Evolutionary conservation across 177 flowering plant species (phyloP), one percentile per base, ranked within the genome.

Genomic region (Vitis hybrid): DNA sequence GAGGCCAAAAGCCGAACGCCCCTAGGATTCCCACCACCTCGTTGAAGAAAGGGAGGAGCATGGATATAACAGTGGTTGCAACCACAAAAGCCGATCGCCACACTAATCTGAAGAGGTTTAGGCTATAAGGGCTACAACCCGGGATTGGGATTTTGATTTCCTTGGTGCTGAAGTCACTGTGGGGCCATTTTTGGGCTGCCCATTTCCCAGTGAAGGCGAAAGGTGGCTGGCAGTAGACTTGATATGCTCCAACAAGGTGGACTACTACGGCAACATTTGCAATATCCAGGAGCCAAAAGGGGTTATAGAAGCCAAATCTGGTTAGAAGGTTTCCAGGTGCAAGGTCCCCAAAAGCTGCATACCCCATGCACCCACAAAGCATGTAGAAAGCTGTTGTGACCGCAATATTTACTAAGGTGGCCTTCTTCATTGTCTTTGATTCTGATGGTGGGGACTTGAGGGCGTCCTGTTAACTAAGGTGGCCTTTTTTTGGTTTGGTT

Each of bases 1-100:
- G 57, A 2, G 86, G 86, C 88, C 88, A 85, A 65, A 85, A 85
- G 34, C 83, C 81, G 1, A 85, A 19, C 1, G 88, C 85, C 29
- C 88, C 88, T 0, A 83, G 77, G 22, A 85, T 59, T 8, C 86
- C 86, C 2, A 83, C 83, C 0, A 83, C 74, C n/a, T 83, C 86
- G 58, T 81, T 85, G 74, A 85, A 85, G 79, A 85, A 85, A 0
- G 88, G 86, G 7, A 83, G 77, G 51, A 83, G 62, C 88, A 85
- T 82, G 0, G 85, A 66, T 20, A 85, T 80, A 13, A 83, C 31
- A 0, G 86, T 83, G 53, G 85, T 83, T 2, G 29, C 0, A 13
- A 82, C 52, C 10, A 83, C 88, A 61, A 85, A 85, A 3, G 29
- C 26, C 0, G 80, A 68, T 26, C 85, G 66, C 84, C 85, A 85